phyloP scores from a whole-genome alignment of 306 rosid species.

The Chamaecrista fasciculata region DNA sequence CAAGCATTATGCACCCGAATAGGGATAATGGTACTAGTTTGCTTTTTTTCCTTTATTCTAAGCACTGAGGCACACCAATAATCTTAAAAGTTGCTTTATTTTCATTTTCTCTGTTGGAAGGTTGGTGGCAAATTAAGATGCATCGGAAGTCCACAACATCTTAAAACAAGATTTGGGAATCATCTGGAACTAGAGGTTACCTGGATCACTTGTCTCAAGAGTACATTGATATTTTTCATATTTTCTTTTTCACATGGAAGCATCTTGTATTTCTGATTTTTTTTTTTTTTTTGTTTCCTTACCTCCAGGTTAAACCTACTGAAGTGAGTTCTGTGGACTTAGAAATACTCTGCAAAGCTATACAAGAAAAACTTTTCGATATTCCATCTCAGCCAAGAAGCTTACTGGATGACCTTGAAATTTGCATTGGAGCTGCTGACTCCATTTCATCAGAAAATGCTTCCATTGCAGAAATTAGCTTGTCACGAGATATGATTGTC shows the following conservation, averaged over 20 bases:
- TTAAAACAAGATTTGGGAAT: constrained; percentile 89
- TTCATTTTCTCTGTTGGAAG: constrained; percentile 42
- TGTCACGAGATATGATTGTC: constrained; percentile 71
- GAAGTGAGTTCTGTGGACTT: constrained; percentile 78
- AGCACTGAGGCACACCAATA: constrained; percentile 12
- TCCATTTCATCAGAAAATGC: constrained; percentile 57
- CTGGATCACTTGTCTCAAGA: not conserved
- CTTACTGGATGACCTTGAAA: constrained; percentile 80
- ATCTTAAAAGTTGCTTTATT: constrained; percentile 12
- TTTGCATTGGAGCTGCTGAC: constrained; percentile 74
- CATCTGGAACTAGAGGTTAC: constrained; percentile 89
- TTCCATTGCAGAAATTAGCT: constrained; percentile 71
- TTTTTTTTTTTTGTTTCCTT: constrained; percentile 22
- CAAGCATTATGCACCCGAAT: constrained; percentile 94
- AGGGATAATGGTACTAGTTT: constrained; percentile 76
- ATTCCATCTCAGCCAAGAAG: constrained; percentile 77
- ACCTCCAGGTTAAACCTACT: constrained; percentile 71
- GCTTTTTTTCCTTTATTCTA: constrained; percentile 30
- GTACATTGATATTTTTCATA: not conserved
- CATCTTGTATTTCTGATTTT: constrained; percentile 36
- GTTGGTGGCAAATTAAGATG: constrained; percentile 89
- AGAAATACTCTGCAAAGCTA: constrained; percentile 62
- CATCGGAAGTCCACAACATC: constrained; percentile 94
- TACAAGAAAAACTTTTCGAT: constrained; percentile 56
- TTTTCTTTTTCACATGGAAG: not conserved